Conservation (phyloP, 176 grass and related monocot species). For the Raddia distichophylla region DNA sequence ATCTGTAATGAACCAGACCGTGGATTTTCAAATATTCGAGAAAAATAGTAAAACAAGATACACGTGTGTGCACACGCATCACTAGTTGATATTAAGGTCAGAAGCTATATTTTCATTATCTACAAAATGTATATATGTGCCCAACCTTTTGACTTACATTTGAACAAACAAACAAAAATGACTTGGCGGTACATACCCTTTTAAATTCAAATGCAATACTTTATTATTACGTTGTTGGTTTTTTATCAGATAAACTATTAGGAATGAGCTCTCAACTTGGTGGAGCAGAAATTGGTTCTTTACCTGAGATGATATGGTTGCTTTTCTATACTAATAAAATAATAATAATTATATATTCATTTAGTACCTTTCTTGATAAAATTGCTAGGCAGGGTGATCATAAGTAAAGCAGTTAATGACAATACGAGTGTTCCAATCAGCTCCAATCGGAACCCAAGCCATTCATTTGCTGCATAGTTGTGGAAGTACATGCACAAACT, state of each 20-base stretch:
- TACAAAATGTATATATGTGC: background rate
- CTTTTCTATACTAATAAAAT: background rate
- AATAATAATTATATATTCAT: background rate
- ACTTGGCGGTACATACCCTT: background rate
- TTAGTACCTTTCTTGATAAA: conserved; percentile 87
- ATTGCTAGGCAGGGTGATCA: conserved; percentile 76
- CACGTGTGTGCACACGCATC: too few species aligned
- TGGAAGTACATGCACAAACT: conserved; percentile 97
- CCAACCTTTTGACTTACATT: conserved; percentile 2
- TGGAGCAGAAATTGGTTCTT: background rate
- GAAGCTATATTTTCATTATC: too few species aligned
- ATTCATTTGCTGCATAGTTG: conserved; percentile 90
- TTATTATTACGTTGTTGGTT: background rate
- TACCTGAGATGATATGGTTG: background rate
- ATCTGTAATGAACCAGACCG: too few species aligned
- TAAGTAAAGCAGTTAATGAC: conserved; percentile 81
- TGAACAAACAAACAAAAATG: background rate
- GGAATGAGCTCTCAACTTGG: background rate
- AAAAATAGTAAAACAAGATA: too few species aligned
- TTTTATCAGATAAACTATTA: background rate
- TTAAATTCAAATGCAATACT: conserved; percentile 4
- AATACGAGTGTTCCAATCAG: conserved; percentile 82
- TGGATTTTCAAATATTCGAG: too few species aligned
- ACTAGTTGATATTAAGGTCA: too few species aligned
- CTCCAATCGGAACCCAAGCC: conserved; percentile 90